A percentile compares a stretch with the other conserved stretches of the same genome.
phyloP scores from a whole-genome alignment of 352 stramenopile species.

The Globisporangium recalcitrans region DNA sequence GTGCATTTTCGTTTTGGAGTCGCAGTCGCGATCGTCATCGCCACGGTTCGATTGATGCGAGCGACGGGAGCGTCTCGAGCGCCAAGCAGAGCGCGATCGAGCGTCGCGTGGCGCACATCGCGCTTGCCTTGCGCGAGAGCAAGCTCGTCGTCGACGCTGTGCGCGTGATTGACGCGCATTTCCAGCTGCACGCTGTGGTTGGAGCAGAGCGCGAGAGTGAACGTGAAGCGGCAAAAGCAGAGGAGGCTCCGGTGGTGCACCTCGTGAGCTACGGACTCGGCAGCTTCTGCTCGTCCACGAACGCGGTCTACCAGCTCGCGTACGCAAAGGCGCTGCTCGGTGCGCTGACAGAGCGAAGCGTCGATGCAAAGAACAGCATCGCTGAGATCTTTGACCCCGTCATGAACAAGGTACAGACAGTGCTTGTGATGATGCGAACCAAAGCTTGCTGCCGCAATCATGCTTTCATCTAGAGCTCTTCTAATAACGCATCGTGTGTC shows the following conservation, averaged over 20 bases:
- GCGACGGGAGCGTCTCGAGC: background rate
- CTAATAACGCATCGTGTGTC: background rate
- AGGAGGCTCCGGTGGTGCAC: constrained; percentile 10
- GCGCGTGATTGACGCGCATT: constrained; percentile 23
- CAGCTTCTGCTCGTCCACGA: constrained; percentile 67
- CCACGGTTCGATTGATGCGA: background rate
- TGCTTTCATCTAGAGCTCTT: background rate
- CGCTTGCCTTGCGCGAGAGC: constrained; percentile 24
- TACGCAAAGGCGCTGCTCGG: constrained; percentile 45
- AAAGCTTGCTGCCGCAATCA: background rate
- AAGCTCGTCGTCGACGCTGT: constrained; percentile 27
- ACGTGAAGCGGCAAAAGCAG: background rate
- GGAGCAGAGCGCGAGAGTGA: background rate
- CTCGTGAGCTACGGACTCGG: constrained; percentile 70
- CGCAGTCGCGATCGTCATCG: constrained; percentile 1
- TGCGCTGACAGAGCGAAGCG: constrained; percentile 11
- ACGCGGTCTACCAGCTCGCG: constrained; percentile 72
- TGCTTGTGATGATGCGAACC: too few species aligned
- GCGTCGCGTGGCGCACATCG: constrained; percentile 33
- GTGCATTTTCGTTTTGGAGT: background rate
- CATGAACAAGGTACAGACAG: constrained; percentile 77
- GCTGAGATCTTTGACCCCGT: constrained; percentile 70
- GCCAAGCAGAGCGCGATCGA: constrained; percentile 26
- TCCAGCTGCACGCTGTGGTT: constrained; percentile 15
- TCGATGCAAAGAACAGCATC: background rate